A percentile compares a stretch with the other conserved stretches of the same genome.
These are phyloP conservation scores for Schizopora paradoxa DNA, from an alignment of 1,284 basidiomycete species.

Conservation along the genomic window DNA sequence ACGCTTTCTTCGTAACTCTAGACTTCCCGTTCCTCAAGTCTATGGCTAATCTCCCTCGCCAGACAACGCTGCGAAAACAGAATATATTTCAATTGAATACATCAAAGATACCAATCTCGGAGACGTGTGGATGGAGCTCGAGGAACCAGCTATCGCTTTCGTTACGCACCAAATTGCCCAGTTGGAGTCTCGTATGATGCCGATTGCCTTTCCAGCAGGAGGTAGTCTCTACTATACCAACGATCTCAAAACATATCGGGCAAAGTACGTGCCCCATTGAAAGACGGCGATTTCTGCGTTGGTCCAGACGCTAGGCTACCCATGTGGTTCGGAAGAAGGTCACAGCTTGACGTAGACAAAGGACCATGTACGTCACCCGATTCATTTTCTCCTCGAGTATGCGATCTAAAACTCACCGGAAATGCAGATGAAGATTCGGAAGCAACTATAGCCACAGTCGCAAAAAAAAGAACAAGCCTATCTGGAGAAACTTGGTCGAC, in stretches of 20 bases:
- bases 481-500: slow-evolving; percentile 43
- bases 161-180: slow-evolving; percentile 39
- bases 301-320: slow-evolving; percentile 40
- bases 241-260: slow-evolving; percentile 25
- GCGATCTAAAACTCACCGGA: slow-evolving; percentile 28
- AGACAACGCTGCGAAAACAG: slow-evolving; percentile 44
- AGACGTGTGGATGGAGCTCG: slow-evolving; percentile 40
- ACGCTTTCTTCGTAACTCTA: slow-evolving; percentile 39
- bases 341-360: slow-evolving; percentile 40
- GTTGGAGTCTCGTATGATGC: slow-evolving; percentile 47
- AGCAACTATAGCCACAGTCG: slow-evolving; percentile 39
- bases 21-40: slow-evolving; percentile 42
- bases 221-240: slow-evolving; percentile 46
- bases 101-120: slow-evolving; percentile 38
- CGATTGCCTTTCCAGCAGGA: slow-evolving; percentile 44
- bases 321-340: slow-evolving; percentile 45
- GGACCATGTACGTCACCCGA: slow-evolving; percentile 44
- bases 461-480: slow-evolving; percentile 47
- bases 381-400: slow-evolving; percentile 27
- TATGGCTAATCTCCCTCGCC: slow-evolving; percentile 45
- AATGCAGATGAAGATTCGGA: slow-evolving; percentile 42
- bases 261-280: slow-evolving; percentile 30
- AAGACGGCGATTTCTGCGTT: slow-evolving; percentile 41
- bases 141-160: slow-evolving; percentile 37
- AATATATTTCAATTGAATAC: slow-evolving; percentile 52